These are phyloP conservation scores for Microcera coccophila DNA, from an alignment of 2,329 filamentous ascomycete species.

Conservation along the genomic window DNA sequence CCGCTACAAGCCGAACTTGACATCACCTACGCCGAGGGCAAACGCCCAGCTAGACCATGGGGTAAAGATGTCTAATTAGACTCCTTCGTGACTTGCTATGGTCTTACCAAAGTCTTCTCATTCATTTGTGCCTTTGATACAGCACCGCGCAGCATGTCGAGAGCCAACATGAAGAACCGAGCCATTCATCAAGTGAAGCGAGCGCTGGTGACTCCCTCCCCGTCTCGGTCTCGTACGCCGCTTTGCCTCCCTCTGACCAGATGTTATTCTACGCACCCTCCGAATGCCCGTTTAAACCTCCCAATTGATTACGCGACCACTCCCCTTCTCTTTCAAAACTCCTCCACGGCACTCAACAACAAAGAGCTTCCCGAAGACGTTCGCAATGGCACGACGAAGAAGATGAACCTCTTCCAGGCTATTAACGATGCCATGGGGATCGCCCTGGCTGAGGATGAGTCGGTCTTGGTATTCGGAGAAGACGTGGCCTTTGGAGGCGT, in stretches of 20 bases:
- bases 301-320: conserved; percentile 84
- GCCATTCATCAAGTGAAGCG: conserved; percentile 29
- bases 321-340: conserved; percentile 73
- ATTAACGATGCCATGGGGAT: conserved; percentile 86
- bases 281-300: conserved; percentile 69
- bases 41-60: no score
- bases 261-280: conserved; percentile 54
- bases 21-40: conserved; percentile 29
- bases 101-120: conserved; percentile 9
- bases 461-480: conserved; percentile 88
- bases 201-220: conserved; percentile 21
- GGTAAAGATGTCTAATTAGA: no score
- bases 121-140: conserved; percentile 7
- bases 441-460: conserved; percentile 77
- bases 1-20: conserved; percentile 38
- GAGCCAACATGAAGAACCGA: conserved; percentile 32
- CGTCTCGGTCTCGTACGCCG: conserved; percentile 13
- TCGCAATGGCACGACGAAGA: conserved; percentile 68
- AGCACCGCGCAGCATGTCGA: conserved; percentile 5
- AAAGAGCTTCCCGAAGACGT: conserved; percentile 66
- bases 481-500: conserved; percentile 97
- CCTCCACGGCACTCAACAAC: conserved; percentile 66
- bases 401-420: conserved; percentile 90
- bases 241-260: conserved; percentile 20
- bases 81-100: conserved; percentile 15